Percentiles rank a stretch among this genome's conserved stretches.
Conservation (phyloP, 306 rosid genomes). For the Pueraria montana region DNA sequence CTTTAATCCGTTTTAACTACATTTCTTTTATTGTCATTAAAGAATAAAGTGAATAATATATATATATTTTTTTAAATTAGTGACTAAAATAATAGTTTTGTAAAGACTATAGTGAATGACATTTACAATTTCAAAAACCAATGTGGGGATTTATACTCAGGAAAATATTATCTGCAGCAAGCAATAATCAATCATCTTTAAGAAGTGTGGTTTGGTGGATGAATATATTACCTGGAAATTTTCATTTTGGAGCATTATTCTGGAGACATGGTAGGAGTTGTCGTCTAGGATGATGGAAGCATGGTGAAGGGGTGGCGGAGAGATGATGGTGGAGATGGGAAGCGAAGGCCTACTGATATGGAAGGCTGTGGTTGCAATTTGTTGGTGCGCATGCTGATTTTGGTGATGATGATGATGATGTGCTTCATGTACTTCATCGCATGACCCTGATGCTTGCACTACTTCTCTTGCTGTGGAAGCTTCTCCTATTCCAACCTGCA, state of each 20-base stretch:
- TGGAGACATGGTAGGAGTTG: slow-evolving; percentile 71
- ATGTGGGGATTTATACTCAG: background rate
- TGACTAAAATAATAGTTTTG: background rate
- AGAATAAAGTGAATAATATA: background rate
- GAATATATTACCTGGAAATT: slow-evolving; percentile 80
- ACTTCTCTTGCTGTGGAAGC: slow-evolving; percentile 72
- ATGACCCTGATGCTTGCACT: slow-evolving; percentile 57
- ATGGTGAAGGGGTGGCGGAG: slow-evolving; percentile 84
- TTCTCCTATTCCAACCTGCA: slow-evolving; percentile 91
- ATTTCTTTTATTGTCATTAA: background rate
- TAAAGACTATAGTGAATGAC: background rate
- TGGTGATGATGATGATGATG: slow-evolving; percentile 61
- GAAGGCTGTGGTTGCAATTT: slow-evolving; percentile 65
- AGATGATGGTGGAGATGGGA: slow-evolving; percentile 77
- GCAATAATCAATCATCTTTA: background rate
- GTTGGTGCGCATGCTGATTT: slow-evolving; percentile 58
- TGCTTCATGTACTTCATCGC: slow-evolving; percentile 64
- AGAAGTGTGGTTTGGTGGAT: background rate
- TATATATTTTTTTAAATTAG: background rate
- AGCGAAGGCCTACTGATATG: slow-evolving; percentile 76
- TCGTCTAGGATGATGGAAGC: slow-evolving; percentile 85
- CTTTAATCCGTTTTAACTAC: background rate
- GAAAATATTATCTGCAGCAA: background rate
- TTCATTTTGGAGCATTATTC: slow-evolving; percentile 80
- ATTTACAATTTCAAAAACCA: background rate